phyloP scores from a whole-genome alignment of 306 rosid genomes.

The Spatholobus suberectus region DNA sequence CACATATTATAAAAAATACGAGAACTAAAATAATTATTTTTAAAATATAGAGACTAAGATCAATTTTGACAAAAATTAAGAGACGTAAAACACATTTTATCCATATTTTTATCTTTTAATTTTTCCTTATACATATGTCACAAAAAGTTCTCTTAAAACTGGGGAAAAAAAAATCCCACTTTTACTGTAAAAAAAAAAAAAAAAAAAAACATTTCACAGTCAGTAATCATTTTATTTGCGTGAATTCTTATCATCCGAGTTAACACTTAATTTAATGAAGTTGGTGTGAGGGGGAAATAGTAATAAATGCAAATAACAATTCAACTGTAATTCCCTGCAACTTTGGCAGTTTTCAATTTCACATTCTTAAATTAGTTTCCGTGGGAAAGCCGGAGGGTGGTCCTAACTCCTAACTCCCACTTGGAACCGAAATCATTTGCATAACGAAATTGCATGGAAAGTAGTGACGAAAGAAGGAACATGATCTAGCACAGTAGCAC shows the following conservation, averaged over 20 bases:
- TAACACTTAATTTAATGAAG: constrained; percentile 35
- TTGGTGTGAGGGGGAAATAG: constrained; percentile 47
- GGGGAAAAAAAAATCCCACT: too few species aligned
- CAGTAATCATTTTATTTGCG: background rate
- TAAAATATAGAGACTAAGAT: too few species aligned
- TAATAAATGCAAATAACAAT: constrained; percentile 42
- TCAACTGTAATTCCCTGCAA: constrained; percentile 35
- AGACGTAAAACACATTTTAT: too few species aligned
- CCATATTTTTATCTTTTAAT: too few species aligned
- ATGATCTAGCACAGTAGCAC: constrained; percentile 18
- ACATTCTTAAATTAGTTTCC: constrained; percentile 6
- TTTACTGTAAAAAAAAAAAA: too few species aligned
- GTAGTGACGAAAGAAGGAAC: constrained; percentile 31
- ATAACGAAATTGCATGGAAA: constrained; percentile 61
- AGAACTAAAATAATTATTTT: too few species aligned
- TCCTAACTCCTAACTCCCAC: constrained; percentile 49
- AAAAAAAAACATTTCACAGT: too few species aligned
- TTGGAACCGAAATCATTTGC: constrained; percentile 67
- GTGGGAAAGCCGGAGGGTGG: constrained; percentile 46
- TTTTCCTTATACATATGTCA: too few species aligned
- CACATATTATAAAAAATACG: too few species aligned
- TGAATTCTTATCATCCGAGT: background rate
- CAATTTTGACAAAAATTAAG: too few species aligned
- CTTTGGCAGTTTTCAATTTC: constrained; percentile 8
- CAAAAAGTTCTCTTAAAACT: too few species aligned